Evolutionary conservation across 768 basidiomycete genomes (phyloP), one percentile per base, ranked within the genome.

Genomic region (Mycena leptocephala): DNA sequence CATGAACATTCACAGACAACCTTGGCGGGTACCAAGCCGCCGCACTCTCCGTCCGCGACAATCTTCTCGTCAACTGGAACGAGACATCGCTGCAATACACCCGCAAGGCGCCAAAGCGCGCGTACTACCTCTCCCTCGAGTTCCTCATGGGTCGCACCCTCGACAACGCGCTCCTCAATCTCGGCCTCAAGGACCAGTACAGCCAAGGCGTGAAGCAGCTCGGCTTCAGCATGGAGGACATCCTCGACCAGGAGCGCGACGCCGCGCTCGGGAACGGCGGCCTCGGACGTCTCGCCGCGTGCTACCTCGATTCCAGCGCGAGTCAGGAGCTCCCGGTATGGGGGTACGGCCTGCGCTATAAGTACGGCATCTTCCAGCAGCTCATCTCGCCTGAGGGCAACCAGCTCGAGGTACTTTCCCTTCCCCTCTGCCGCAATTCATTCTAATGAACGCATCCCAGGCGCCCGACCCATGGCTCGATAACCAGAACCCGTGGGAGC

Each of bases 321-420:
- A 76, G 58, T 24, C 82, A 90, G 81, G 94, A 97, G 84, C 90
- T 99, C 5, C 98, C 98, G 0, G 91, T 96, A 28, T 99, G 97
- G 97, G 98, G 98, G 56, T 99, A 99, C 80, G 97, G 97, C 53
- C 85, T 98, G 72, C 88, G 97, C 55, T 98, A 97, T 90, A 93
- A 96, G 83, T 97, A 97, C 80, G 97, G 97, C 69, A 98, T 99
- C 87, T 99, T 99, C 91, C 95, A 97, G 85, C 94, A 96, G 85
- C 91, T 97, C 75, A 96, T 99, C 82, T 94, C 93, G 20, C 94
- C 94, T 0, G 92, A 95, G 71, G 96, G 96, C 16, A 89, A 94
- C 56, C 96, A 96, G 81, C 92, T 96, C 2, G 95, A 97, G 87
- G 89, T 89, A 78, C 37, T 26, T 10, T 22, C 43, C 18, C 24